Evolutionary conservation across 148 eudicot genomes (phyloP).

Genomic region (Rhododendron williamsianum): DNA sequence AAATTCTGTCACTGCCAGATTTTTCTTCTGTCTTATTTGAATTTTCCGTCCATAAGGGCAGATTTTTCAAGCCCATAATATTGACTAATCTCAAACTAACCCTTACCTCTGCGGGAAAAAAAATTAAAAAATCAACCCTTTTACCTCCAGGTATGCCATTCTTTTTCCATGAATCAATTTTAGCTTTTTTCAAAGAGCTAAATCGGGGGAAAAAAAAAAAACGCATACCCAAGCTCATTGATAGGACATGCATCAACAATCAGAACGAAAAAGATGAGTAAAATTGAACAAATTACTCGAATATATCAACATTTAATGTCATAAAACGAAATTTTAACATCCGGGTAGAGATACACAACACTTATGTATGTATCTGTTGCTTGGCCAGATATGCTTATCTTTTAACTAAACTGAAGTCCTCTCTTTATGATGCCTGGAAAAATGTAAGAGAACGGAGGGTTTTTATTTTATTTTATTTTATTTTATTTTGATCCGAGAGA

Average conservation of each 20-base stretch:
- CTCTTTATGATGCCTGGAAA: neutral
- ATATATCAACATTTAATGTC: neutral
- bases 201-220: neutral
- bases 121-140: neutral
- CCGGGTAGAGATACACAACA: neutral
- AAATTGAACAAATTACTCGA: neutral
- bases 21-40: neutral
- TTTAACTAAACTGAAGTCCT: neutral
- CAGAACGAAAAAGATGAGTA: neutral
- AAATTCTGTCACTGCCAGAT: neutral
- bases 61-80: neutral
- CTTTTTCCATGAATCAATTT: neutral
- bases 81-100: neutral
- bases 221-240: neutral
- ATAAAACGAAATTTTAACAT: neutral
- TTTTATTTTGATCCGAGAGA: too few relatives aligned
- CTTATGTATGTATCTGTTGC: neutral
- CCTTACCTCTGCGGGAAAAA: too few relatives aligned
- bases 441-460: neutral
- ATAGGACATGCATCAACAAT: neutral
- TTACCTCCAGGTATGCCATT: neutral
- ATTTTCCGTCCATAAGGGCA: neutral
- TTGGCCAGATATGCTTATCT: neutral
- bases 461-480: neutral
- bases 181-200: neutral